Evolutionary conservation across 2,329 filamentous ascomycete genomes (phyloP).

Genomic region (Lachnellula hyalina): DNA sequence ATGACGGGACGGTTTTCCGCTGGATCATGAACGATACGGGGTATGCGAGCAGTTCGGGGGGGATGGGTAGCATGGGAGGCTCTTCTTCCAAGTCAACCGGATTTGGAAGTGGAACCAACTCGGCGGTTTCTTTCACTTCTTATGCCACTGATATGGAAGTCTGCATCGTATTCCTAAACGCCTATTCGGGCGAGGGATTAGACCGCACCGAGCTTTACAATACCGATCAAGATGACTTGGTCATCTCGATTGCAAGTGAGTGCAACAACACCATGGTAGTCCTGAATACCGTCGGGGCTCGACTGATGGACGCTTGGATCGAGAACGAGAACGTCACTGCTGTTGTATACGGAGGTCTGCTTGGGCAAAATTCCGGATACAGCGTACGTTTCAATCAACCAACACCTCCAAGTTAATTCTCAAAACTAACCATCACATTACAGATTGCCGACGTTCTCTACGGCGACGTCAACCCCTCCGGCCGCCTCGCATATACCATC

Average conservation of each 20-base stretch:
- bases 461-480: constrained; percentile 1
- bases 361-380: constrained; percentile 72
- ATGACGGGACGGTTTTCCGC: constrained; percentile 51
- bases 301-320: constrained; percentile 61
- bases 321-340: constrained; percentile 70
- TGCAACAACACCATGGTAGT: constrained; percentile 60
- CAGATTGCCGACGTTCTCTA: constrained; percentile 2
- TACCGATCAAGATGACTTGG: constrained; percentile 54
- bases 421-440: no score
- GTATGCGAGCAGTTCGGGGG: no score
- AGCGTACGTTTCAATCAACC: no score
- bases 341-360: constrained; percentile 72
- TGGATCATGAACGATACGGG: constrained; percentile 32
- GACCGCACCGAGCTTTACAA: constrained; percentile 54
- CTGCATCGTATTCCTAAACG: constrained; percentile 62
- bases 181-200: constrained; percentile 66
- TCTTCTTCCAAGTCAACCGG: no score
- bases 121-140: constrained; percentile 30
- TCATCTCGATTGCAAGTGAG: constrained; percentile 49
- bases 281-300: constrained; percentile 56
- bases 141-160: constrained; percentile 49
- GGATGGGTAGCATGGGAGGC: no score
- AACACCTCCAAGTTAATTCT: no score
- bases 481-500: constrained; percentile 44
- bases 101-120: constrained; percentile 8